A percentile compares a stretch with the other conserved stretches of the same genome.
phyloP scores from a whole-genome alignment of 2,329 filamentous ascomycete species.

The Teratosphaeria viscida region DNA sequence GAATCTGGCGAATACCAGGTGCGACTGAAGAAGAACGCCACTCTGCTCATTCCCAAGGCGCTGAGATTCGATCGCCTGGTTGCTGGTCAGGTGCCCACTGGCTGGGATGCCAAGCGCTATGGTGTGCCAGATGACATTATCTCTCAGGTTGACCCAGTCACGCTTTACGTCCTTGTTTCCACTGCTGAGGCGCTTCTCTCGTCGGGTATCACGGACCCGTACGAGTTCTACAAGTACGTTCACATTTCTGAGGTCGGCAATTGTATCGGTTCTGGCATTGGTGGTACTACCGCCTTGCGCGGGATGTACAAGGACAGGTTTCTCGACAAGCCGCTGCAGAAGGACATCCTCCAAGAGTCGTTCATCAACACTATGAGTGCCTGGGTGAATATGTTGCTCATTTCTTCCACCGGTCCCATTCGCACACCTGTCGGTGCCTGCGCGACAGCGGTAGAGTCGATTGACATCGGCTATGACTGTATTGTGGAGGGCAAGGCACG shows the following conservation, averaged over 20 bases:
- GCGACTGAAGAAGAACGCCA: slow-evolving; percentile 88
- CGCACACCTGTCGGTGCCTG: slow-evolving; percentile 98
- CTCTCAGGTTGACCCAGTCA: slow-evolving; percentile 91
- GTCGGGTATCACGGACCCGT: slow-evolving; percentile 93
- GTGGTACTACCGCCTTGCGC: slow-evolving; percentile 80
- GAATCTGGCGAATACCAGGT: slow-evolving; percentile 88
- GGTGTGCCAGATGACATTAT: slow-evolving; percentile 97
- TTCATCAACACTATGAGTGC: slow-evolving; percentile 99
- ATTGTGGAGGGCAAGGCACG: slow-evolving; percentile 97
- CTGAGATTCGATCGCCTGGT: slow-evolving; percentile 95
- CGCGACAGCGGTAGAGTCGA: slow-evolving; percentile 90
- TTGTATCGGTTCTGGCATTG: slow-evolving; percentile 96
- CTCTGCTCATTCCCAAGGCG: slow-evolving; percentile 91
- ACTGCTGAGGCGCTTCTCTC: slow-evolving; percentile 85
- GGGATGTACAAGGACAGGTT: slow-evolving; percentile 98
- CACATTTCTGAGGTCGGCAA: slow-evolving; percentile 97
- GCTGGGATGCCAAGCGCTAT: slow-evolving; percentile 94
- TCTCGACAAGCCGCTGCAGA: slow-evolving; percentile 94
- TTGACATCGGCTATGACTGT: slow-evolving; percentile 96
- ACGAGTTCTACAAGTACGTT: slow-evolving; percentile 99
- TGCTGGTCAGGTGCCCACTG: slow-evolving; percentile 90
- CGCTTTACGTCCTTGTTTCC: slow-evolving; percentile 86
- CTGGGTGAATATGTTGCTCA: slow-evolving; percentile 98
- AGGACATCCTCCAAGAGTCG: slow-evolving; percentile 97
- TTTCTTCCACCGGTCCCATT: slow-evolving; percentile 95